Evolutionary conservation across 352 stramenopile genomes (phyloP), one percentile per base, ranked within the genome.

Genomic region (Phytophthora multivora): DNA sequence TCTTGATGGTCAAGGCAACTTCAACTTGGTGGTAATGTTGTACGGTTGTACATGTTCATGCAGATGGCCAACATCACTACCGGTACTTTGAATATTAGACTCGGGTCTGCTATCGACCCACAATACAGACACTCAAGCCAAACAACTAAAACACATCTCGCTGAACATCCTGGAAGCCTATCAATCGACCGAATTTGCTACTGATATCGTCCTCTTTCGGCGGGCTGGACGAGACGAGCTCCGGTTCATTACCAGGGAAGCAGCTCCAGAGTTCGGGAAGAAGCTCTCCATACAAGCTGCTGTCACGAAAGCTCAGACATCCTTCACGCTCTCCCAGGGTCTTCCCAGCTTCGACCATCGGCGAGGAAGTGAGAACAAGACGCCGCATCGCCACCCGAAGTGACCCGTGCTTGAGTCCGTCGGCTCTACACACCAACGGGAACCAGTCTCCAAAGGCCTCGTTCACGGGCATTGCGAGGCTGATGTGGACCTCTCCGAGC

Each of bases 401-500:
- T 10, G 74, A 51, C 0, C 80, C 83, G 35, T 83, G 78, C 38
- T 89, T 86, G 19, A 71, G 56, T 41, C 83, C 80, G 46, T 89
- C 78, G 9, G 71, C 64, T 51, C 81, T 77, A 31, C 55, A 66
- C 4, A 90, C 75, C 8, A 92, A 60, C 31, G 83, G 80, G 30
- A 82, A 90, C 83, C 79, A 92, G 47, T 88, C 80, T 42, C 77
- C 69, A 61, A 89, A 92, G 1, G 70, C 57, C 15, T 90, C 80
- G 53, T 90, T 88, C 18, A 88, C 33, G 7, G 83, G 83, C 39
- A 92, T 80, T 2, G 79, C 65, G 16, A 92, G 54, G 25, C 75
- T 82, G 23, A 92, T 51, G 62, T 90, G 83, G 47, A 92, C 77
- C 69, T 92, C 80, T 4, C 83, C 83, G 5, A 90, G 60, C 11